These are phyloP conservation scores for Oemleria cerasiformis DNA, from an alignment of 306 rosid species.

Conservation along the genomic window DNA sequence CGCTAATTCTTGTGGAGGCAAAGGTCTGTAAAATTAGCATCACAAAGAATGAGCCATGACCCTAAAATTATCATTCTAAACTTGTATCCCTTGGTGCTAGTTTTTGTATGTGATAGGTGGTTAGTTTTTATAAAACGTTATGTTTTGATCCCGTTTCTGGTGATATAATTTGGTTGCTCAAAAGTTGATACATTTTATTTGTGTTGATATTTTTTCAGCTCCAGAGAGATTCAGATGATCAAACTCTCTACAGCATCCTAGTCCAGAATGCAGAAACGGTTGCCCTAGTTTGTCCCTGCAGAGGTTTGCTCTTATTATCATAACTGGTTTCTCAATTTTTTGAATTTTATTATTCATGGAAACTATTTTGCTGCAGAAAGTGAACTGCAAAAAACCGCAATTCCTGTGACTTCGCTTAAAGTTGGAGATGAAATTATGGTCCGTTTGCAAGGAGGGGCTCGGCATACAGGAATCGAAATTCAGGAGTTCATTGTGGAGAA, in stretches of 20 bases:
- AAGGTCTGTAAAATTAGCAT: conserved; percentile 41
- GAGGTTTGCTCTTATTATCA: conserved; percentile 38
- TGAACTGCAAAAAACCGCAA: conserved; percentile 33
- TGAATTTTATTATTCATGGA: conserved; percentile 1
- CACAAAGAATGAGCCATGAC: no score
- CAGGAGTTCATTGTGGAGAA: conserved; percentile 91
- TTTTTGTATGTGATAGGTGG: no score
- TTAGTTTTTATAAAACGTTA: neutral
- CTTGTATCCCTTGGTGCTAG: neutral
- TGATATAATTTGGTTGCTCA: neutral
- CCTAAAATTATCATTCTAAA: no score
- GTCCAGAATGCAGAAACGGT: conserved; percentile 92
- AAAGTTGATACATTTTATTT: neutral
- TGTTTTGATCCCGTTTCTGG: neutral
- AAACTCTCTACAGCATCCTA: conserved; percentile 60
- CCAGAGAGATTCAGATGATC: conserved; percentile 50
- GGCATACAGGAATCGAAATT: conserved; percentile 92
- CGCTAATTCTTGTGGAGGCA: conserved; percentile 80
- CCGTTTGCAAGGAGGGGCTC: conserved; percentile 83
- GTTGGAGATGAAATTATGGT: conserved; percentile 69
- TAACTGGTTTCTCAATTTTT: neutral
- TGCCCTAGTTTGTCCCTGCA: conserved; percentile 56
- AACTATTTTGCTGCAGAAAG: conserved; percentile 35
- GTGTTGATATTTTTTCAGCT: conserved; percentile 13
- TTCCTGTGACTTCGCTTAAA: conserved; percentile 76